A percentile compares a stretch with the other conserved stretches of the same genome.
Conservation (phyloP, 1,284 basidiomycete genomes). For the Ustilago crameri region DNA sequence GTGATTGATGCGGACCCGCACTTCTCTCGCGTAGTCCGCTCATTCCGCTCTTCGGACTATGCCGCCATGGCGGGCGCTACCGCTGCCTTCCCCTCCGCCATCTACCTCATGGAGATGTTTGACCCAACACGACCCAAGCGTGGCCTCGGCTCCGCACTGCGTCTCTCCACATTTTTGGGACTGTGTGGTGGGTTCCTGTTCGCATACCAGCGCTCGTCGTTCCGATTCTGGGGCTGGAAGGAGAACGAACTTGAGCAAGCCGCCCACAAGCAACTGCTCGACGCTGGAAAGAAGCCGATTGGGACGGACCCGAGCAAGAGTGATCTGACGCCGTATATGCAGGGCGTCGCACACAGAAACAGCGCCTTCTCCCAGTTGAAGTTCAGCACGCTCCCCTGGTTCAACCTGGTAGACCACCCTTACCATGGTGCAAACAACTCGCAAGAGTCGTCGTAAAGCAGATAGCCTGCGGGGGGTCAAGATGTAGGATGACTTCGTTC, state of each 20-base stretch:
- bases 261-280: constrained; percentile 44
- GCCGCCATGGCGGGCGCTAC: constrained; percentile 83
- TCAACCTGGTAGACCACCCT: constrained; percentile 67
- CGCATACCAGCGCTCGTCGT: constrained; percentile 85
- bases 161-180: constrained; percentile 70
- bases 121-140: constrained; percentile 59
- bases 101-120: constrained; percentile 72
- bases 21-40: constrained; percentile 84
- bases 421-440: constrained; percentile 53
- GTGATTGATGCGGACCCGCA: constrained; percentile 85
- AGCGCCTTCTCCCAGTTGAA: constrained; percentile 83
- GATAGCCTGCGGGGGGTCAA: too few relatives aligned
- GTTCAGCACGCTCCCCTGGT: constrained; percentile 67
- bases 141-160: constrained; percentile 53
- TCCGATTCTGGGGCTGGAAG: constrained; percentile 95
- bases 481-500: too few relatives aligned
- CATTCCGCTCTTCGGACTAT: constrained; percentile 90
- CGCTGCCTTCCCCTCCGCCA: constrained; percentile 79
- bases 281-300: constrained; percentile 42
- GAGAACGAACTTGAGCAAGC: constrained; percentile 77
- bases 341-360: constrained; percentile 87
- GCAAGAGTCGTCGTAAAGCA: constrained; percentile 30
- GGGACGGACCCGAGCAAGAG: constrained; percentile 71
- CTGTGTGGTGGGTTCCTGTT: constrained; percentile 88
- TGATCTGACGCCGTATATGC: constrained; percentile 84